Evolutionary conservation across 352 stramenopile genomes (phyloP).

Genomic region (Blastocystis sp.): DNA sequence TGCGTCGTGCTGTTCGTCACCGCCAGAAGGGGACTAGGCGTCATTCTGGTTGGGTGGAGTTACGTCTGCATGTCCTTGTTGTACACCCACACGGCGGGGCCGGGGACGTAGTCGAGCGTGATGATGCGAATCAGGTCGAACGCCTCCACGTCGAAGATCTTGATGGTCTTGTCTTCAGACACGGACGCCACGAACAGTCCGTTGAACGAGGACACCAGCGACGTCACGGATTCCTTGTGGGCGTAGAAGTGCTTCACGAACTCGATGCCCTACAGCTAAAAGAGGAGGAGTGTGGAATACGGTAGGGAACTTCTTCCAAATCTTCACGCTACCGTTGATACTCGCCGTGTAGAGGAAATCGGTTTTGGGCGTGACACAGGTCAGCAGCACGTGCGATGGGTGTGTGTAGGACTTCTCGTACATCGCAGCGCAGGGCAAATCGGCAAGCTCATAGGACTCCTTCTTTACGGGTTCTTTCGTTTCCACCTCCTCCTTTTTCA

Average conservation of each 20-base stretch:
- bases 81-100: constrained; percentile 77
- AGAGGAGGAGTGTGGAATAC: neutral
- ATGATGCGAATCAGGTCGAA: constrained; percentile 99
- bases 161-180: constrained; percentile 88
- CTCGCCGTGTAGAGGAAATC: constrained; percentile 94
- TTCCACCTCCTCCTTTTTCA: constrained; percentile 70
- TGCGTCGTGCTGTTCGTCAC: constrained; percentile 78
- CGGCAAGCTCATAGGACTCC: constrained; percentile 80
- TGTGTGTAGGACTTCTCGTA: constrained; percentile 97
- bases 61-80: constrained; percentile 26
- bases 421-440: constrained; percentile 86
- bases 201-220: constrained; percentile 84
- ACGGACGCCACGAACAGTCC: constrained; percentile 85
- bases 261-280: constrained; percentile 83
- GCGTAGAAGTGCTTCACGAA: constrained; percentile 99
- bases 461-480: neutral
- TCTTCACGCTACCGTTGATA: constrained; percentile 95
- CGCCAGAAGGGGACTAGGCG: constrained; percentile 81
- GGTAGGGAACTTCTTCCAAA: constrained; percentile 96
- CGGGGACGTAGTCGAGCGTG: constrained; percentile 79
- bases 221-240: constrained; percentile 86
- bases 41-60: neutral
- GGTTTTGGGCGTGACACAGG: constrained; percentile 85
- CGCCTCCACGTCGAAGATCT: constrained; percentile 96
- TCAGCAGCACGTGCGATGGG: constrained; percentile 89